Evolutionary conservation across 202 grass and related monocot species (phyloP).

Genomic region (Elaeis oleifera): DNA sequence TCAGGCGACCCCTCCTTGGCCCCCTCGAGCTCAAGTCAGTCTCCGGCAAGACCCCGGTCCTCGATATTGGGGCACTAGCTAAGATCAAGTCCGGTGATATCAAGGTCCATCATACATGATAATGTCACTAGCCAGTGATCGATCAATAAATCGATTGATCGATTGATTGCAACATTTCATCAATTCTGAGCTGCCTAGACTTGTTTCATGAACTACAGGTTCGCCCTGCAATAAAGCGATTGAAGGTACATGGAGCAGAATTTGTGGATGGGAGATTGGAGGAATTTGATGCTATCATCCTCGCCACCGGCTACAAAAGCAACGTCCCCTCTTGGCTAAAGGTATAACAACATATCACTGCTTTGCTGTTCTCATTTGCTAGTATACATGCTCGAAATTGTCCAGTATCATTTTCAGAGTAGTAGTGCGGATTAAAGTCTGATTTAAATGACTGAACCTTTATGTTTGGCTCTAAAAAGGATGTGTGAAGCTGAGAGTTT

Average conservation of each 20-base stretch:
- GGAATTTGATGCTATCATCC: constrained; percentile 56
- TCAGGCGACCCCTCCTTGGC: constrained; percentile 66
- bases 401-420: no score
- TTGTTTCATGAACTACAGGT: constrained; percentile 50
- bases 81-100: constrained; percentile 85
- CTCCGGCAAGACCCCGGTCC: constrained; percentile 91
- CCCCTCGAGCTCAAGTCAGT: constrained; percentile 85
- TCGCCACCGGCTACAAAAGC: constrained; percentile 93
- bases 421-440: no score
- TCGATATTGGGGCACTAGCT: constrained; percentile 82
- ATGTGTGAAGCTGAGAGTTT: not conserved
- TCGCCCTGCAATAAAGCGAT: constrained; percentile 34
- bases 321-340: constrained; percentile 84
- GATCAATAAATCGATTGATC: no score
- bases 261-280: constrained; percentile 45
- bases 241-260: constrained; percentile 44
- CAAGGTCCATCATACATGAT: constrained; percentile 39
- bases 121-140: no score
- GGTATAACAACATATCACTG: constrained; percentile 29
- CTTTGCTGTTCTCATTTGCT: no score
- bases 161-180: not conserved
- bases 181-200: constrained; percentile 11
- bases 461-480: no score
- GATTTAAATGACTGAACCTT: no score
- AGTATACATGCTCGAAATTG: no score